A percentile compares a stretch with the other conserved stretches of the same genome.
Conservation (phyloP, 2,329 filamentous ascomycete species). For the Trichoderma guizhouense region DNA sequence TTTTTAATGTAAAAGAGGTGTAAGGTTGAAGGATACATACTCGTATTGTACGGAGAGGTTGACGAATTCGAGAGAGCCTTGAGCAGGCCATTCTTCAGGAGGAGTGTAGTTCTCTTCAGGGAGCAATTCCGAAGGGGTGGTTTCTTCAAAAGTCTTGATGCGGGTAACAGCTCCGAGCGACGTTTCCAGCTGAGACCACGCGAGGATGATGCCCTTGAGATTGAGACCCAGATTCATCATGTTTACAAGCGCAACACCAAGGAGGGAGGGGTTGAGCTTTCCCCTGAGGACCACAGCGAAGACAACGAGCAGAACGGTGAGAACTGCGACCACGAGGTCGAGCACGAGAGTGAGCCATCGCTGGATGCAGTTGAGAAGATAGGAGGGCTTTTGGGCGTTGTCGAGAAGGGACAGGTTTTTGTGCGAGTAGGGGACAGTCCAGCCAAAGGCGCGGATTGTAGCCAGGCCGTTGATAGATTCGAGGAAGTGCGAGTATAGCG, state of each 20-base stretch:
- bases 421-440: slow-evolving; percentile 36
- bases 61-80: slow-evolving; percentile 25
- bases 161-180: slow-evolving; percentile 31
- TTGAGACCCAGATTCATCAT: slow-evolving; percentile 29
- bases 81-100: slow-evolving; percentile 24
- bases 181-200: slow-evolving; percentile 32
- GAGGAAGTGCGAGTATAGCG: slow-evolving; percentile 33
- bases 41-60: slow-evolving; percentile 28
- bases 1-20: neutral
- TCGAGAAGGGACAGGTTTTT: slow-evolving; percentile 40
- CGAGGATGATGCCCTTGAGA: slow-evolving; percentile 28
- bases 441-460: slow-evolving; percentile 39
- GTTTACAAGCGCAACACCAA: slow-evolving; percentile 39
- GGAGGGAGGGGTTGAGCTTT: slow-evolving; percentile 30
- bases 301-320: slow-evolving; percentile 38
- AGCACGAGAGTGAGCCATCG: slow-evolving; percentile 52
- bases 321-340: slow-evolving; percentile 47
- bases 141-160: slow-evolving; percentile 28
- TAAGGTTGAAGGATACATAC: slow-evolving; percentile 21
- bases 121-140: slow-evolving; percentile 26
- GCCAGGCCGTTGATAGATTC: slow-evolving; percentile 31
- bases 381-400: slow-evolving; percentile 50
- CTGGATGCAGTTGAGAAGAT: slow-evolving; percentile 51
- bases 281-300: slow-evolving; percentile 38
- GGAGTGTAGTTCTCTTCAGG: slow-evolving; percentile 21